These are phyloP conservation scores for Cercospora brassicicola DNA, from an alignment of 2,329 filamentous ascomycete genomes.

Conservation along the genomic window DNA sequence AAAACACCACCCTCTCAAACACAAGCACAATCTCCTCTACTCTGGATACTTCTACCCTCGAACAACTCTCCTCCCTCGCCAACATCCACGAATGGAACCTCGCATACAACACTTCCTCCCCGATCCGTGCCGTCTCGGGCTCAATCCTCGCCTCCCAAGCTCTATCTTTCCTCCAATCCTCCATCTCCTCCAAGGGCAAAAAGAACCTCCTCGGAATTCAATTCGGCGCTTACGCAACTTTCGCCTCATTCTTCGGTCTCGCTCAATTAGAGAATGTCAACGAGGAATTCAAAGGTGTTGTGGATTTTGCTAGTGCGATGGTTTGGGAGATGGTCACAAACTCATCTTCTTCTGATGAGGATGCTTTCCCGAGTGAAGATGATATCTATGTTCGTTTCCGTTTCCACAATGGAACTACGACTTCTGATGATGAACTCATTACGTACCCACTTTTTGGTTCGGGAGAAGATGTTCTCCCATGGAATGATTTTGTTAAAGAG, in stretches of 20 bases:
- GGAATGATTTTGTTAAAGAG: slow-evolving; percentile 64
- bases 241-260: slow-evolving; percentile 62
- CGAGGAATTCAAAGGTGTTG: slow-evolving; percentile 69
- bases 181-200: slow-evolving; percentile 41
- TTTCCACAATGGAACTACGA: slow-evolving; percentile 63
- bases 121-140: slow-evolving; percentile 48
- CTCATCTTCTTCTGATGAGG: slow-evolving; percentile 44
- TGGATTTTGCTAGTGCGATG: slow-evolving; percentile 83
- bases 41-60: slow-evolving; percentile 61
- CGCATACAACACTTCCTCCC: slow-evolving; percentile 66
- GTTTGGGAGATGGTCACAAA: slow-evolving; percentile 71
- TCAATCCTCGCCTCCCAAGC: slow-evolving; percentile 52
- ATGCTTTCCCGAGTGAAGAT: slow-evolving; percentile 36
- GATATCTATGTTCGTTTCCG: slow-evolving; percentile 62
- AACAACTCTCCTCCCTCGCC: slow-evolving; percentile 70
- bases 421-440: slow-evolving; percentile 46
- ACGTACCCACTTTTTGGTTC: slow-evolving; percentile 64
- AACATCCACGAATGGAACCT: slow-evolving; percentile 79
- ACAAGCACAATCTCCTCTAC: slow-evolving; percentile 56
- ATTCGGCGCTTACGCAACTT: slow-evolving; percentile 63
- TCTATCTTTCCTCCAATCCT: slow-evolving; percentile 47
- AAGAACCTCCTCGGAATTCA: slow-evolving; percentile 52
- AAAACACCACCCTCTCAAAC: slow-evolving; percentile 66
- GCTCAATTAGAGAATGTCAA: slow-evolving; percentile 42
- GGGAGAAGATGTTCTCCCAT: slow-evolving; percentile 58